Evolutionary conservation across 108 stramenopile species (phyloP), one percentile per base, ranked within the genome.

Genomic region (Conticribra guillardii): DNA sequence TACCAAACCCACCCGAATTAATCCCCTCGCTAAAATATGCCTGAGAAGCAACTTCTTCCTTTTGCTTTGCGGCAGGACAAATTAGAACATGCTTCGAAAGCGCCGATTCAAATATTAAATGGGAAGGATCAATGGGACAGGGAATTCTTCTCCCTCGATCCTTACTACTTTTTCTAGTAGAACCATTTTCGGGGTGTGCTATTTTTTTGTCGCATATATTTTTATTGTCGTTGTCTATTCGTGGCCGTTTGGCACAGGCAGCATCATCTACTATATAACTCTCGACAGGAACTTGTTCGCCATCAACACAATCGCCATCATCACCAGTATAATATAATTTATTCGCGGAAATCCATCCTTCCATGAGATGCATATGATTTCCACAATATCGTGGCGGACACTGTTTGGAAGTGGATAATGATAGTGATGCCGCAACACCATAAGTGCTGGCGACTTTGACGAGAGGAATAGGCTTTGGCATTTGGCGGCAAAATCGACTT

Each of bases 41-140:
- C 30, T 77, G 52, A 9, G 52, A 34, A 7, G 61, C 64, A 33
- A 83, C 73, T 33, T 82, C 67, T 52, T 80, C 75, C 45, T 60
- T 55, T 16, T 78, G 72, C 45, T 78, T 90, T 0, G 80, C 76
- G 32, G 54, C 73, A 18, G 93, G 93, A 70, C 93, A 95, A 17
- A 86, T 79, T 26, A 65, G 33, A 0, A 92, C 67, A 59, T 95
- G 93, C 45, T 79, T 83, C 24, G 67, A 74, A 0, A 90, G 31
- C 24, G 72, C 54, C 52, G 84, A 76, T 82, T 89, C 88, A 70
- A 71, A 89, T 47, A 95, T 84, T 23, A 64, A 61, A 71, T 95
- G 93, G 8, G 89, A 87, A 23, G 89, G 88, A 77, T 95, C 93
- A 5, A 92, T 64, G 7, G 93, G 93, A 80, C 93, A 95, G 15